phyloP scores from a whole-genome alignment of 2,329 filamentous ascomycete genomes.

The Aspergillus ochraceoroseus region DNA sequence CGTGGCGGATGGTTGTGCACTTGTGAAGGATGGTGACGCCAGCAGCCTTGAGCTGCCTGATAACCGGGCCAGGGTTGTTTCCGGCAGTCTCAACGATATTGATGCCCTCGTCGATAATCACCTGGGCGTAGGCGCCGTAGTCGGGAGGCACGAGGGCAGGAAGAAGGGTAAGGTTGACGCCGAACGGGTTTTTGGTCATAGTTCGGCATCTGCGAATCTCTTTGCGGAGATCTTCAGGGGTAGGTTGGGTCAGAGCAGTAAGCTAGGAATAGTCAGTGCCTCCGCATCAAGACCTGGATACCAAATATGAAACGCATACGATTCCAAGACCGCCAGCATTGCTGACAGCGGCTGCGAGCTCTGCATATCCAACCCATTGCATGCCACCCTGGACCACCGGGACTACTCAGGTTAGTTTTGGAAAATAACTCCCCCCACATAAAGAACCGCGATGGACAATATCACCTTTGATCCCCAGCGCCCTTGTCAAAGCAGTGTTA shows the following conservation, averaged over 20 bases:
- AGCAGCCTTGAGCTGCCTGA: constrained; percentile 77
- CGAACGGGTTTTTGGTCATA: constrained; percentile 65
- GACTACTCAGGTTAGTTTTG: constrained; percentile 29
- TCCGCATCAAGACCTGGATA: neutral
- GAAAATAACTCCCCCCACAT: constrained; percentile 3
- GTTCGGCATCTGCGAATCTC: constrained; percentile 83
- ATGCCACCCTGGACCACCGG: constrained; percentile 51
- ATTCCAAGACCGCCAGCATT: constrained; percentile 52
- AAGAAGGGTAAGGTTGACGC: constrained; percentile 90
- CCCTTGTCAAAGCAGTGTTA: constrained; percentile 59
- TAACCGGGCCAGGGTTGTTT: constrained; percentile 85
- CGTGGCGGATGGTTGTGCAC: constrained; percentile 93
- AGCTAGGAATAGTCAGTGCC: constrained; percentile 31
- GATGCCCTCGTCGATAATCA: constrained; percentile 89
- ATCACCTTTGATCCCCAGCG: constrained; percentile 51
- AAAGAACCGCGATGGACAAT: neutral
- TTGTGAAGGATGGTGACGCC: constrained; percentile 84
- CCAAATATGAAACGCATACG: constrained; percentile 31
- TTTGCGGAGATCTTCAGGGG: constrained; percentile 82
- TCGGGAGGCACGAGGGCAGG: constrained; percentile 85
- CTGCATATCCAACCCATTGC: constrained; percentile 55
- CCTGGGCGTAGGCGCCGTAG: constrained; percentile 86
- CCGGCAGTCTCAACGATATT: constrained; percentile 89
- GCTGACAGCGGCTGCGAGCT: constrained; percentile 51
- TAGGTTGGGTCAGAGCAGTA: constrained; percentile 74